These are phyloP conservation scores for Byssothecium circinans DNA, from an alignment of 2,329 filamentous ascomycete genomes.

Conservation along the genomic window DNA sequence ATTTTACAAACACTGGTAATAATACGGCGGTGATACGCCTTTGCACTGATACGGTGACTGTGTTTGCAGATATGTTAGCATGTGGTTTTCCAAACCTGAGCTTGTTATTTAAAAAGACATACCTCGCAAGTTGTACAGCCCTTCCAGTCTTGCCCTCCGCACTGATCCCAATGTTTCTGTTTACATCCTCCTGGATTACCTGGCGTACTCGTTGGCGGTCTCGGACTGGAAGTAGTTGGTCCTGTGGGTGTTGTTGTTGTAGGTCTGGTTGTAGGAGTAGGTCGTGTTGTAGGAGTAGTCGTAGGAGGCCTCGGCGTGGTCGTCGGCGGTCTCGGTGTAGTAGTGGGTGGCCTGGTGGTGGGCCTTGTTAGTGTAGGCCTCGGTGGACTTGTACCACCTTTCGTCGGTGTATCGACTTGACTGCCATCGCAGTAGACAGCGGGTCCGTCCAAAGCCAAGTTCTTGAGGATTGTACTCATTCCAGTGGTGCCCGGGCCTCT, in stretches of 20 bases:
- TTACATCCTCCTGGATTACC: constrained; percentile 23
- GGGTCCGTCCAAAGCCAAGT: constrained; percentile 62
- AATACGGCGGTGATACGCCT: constrained; percentile 30
- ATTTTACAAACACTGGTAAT: constrained; percentile 32
- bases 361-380: constrained; percentile 11
- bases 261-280: constrained; percentile 4
- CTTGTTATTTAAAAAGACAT: constrained; percentile 6
- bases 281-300: constrained; percentile 6
- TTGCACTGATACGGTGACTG: constrained; percentile 33
- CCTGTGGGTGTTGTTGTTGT: constrained; percentile 2
- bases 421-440: constrained; percentile 56
- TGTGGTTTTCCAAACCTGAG: background rate
- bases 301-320: background rate
- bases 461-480: constrained; percentile 67
- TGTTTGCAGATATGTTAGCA: constrained; percentile 1
- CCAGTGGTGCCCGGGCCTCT: constrained; percentile 53
- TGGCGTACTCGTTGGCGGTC: constrained; percentile 26
- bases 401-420: constrained; percentile 31
- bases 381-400: constrained; percentile 22
- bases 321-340: constrained; percentile 5
- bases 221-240: constrained; percentile 3
- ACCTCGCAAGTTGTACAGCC: constrained; percentile 34
- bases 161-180: constrained; percentile 36
- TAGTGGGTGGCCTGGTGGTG: constrained; percentile 4
- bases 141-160: constrained; percentile 34